Evolutionary conservation across 2,329 filamentous ascomycete genomes (phyloP).

Genomic region (Westerdykella aurantiaca): DNA sequence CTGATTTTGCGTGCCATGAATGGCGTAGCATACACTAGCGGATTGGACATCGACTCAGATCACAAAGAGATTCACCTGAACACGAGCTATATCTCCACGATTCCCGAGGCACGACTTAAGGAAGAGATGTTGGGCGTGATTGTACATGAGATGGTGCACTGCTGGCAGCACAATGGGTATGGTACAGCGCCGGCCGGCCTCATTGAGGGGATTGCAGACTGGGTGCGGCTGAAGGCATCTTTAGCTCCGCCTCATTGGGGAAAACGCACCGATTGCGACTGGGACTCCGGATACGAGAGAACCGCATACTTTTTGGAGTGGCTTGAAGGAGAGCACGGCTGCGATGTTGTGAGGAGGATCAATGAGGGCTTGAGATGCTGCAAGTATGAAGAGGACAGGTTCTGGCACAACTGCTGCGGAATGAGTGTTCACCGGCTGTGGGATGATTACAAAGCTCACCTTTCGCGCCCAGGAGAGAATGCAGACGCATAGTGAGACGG

Average conservation of each 20-base stretch:
- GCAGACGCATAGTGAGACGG: not conserved
- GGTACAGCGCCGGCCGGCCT: constrained; percentile 60
- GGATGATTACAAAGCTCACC: constrained; percentile 57
- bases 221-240: constrained; percentile 70
- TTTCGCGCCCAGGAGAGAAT: constrained; percentile 38
- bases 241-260: constrained; percentile 82
- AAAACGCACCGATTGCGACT: constrained; percentile 52
- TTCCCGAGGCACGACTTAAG: constrained; percentile 31
- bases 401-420: constrained; percentile 67
- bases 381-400: constrained; percentile 57
- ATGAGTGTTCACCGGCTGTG: constrained; percentile 63
- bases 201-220: constrained; percentile 89
- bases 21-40: constrained; percentile 86
- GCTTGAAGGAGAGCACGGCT: constrained; percentile 60
- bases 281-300: constrained; percentile 85
- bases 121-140: constrained; percentile 76
- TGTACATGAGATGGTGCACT: constrained; percentile 91
- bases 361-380: constrained; percentile 61
- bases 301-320: constrained; percentile 90
- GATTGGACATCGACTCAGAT: constrained; percentile 69
- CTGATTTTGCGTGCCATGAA: constrained; percentile 71
- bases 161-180: constrained; percentile 72
- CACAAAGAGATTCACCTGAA: constrained; percentile 94
- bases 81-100: constrained; percentile 60
- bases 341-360: constrained; percentile 50